Base-by-base conservation (phyloP, 306 rosid species). In the Glycine latifolia region DNA sequence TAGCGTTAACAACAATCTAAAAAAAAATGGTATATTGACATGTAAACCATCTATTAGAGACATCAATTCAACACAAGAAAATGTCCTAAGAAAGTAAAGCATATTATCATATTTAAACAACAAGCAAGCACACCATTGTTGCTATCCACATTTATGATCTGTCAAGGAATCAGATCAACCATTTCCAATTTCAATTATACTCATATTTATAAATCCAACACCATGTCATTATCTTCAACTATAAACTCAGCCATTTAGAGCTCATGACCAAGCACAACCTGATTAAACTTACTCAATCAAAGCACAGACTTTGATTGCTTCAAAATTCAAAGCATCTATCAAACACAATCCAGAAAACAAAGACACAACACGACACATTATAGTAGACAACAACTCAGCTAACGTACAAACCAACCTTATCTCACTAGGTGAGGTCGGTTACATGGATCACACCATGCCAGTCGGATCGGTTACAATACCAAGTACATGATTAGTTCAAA, bases 141-240 rank as follows among this genome's bases (percentile, higher is more conserved):
- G 20, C 20, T 20, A 20, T 20, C 20, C 20, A 20, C 20, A 20
- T 20, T 20, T 20, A 20, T 20, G 20, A 20, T 20, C 20, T 0
- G 20, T 20, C 20, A 20, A 20, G 20, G 20, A 20, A 20, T 20
- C 20, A 20, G 20, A 20, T 20, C 20, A 20, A 20, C 20, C 20
- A 20, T 20, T 0, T 71, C 8, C 44, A 39, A 39, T 39, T 39
- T 39, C 43, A 39, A 20, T 20, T 4, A 72, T 1, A 72, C 37
- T 50, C 12, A 49, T 0, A 20, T 16, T 39, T 15, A 65, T 31
- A 79, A 79, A 79, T 60, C 46, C 61, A 75, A 69, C 5, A 11
- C 6, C 58, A 17, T 46, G 26, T 63, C 81, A 67, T 54, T 20
- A 10, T 73, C 53, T 7, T 70, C 76, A 70, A 76, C 59, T 52